Evolutionary conservation across 305 asterid species (phyloP).

Genomic region (Solanum chacoense): DNA sequence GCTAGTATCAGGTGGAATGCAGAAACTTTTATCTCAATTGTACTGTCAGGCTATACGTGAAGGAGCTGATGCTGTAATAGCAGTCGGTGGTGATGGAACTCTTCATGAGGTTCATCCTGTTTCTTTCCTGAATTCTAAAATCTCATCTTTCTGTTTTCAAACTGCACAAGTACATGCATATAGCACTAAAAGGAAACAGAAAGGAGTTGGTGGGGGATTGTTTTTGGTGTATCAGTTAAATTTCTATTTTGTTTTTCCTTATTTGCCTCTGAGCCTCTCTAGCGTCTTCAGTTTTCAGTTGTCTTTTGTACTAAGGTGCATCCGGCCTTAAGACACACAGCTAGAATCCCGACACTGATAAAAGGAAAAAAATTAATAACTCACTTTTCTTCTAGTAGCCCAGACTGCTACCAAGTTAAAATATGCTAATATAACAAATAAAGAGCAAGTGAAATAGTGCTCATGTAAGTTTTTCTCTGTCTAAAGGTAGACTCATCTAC

Average conservation of each 20-base stretch:
- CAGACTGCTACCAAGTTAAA: neutral
- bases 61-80: constrained; percentile 88
- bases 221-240: neutral
- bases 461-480: neutral
- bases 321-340: neutral
- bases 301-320: neutral
- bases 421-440: neutral
- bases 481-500: neutral
- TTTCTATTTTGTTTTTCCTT: neutral
- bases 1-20: constrained; percentile 4
- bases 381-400: neutral
- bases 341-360: neutral
- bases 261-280: neutral
- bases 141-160: neutral
- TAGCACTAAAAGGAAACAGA: neutral
- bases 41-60: constrained; percentile 73
- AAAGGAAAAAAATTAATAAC: neutral
- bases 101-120: constrained; percentile 63
- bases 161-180: neutral
- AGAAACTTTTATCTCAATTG: constrained; percentile 10
- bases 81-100: constrained; percentile 97
- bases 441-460: neutral
- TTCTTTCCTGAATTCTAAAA: neutral
- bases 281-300: neutral
- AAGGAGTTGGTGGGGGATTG: neutral